phyloP scores from a whole-genome alignment of 2,329 filamentous ascomycete genomes.

The Fonsecaea pedrosoi region DNA sequence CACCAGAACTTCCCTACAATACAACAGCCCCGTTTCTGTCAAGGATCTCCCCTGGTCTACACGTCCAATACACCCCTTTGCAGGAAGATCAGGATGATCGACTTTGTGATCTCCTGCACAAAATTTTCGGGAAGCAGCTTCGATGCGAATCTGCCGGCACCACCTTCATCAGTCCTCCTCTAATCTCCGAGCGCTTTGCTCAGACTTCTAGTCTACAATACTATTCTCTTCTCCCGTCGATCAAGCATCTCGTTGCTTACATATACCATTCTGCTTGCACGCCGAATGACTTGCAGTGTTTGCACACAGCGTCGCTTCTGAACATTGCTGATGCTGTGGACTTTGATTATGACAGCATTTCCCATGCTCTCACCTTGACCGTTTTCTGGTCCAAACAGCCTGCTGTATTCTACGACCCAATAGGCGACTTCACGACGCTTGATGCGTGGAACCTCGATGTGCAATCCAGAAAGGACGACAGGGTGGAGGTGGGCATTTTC shows the following conservation, averaged over 20 bases:
- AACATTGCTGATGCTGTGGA: slow-evolving; percentile 70
- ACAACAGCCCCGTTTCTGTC: slow-evolving; percentile 74
- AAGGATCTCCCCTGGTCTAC: slow-evolving; percentile 78
- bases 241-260: slow-evolving; percentile 63
- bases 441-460: slow-evolving; percentile 55
- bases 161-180: slow-evolving; percentile 67
- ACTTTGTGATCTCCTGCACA: slow-evolving; percentile 66
- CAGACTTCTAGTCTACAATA: slow-evolving; percentile 72
- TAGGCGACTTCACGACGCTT: slow-evolving; percentile 37
- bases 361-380: slow-evolving; percentile 69
- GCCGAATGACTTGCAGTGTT: slow-evolving; percentile 57
- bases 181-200: slow-evolving; percentile 65
- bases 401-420: slow-evolving; percentile 33
- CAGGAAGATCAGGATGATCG: slow-evolving; percentile 41
- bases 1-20: slow-evolving; percentile 64
- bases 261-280: slow-evolving; percentile 61
- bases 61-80: slow-evolving; percentile 75
- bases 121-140: slow-evolving; percentile 61
- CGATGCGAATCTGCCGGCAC: slow-evolving; percentile 62
- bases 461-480: slow-evolving; percentile 27
- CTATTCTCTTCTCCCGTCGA: slow-evolving; percentile 67
- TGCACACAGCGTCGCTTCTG: slow-evolving; percentile 54
- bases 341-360: slow-evolving; percentile 75
- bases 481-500: slow-evolving; percentile 79
- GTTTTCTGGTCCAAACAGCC: slow-evolving; percentile 63